phyloP scores from a whole-genome alignment of 2,329 filamentous ascomycete species.

The Diplodia seriata region DNA sequence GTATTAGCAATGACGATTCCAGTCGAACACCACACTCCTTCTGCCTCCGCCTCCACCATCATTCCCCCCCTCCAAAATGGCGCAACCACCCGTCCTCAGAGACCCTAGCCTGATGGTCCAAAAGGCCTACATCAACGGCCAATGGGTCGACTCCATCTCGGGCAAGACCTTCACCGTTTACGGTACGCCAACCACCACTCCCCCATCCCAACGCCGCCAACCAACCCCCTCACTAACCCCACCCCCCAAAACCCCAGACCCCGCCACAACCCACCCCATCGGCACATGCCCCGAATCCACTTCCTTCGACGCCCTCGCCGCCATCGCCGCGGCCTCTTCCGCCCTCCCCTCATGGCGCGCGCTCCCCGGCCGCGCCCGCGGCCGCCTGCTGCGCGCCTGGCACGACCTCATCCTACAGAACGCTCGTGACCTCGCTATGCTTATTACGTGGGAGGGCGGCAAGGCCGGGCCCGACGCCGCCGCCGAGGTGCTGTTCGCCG shows the following conservation, averaged over 20 bases:
- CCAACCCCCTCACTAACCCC: too few relatives aligned
- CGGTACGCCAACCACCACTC: not conserved
- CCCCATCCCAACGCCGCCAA: too few relatives aligned
- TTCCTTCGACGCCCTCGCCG: not conserved
- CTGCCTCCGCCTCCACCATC: too few relatives aligned
- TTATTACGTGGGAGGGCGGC: constrained; percentile 67
- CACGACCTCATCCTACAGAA: constrained; percentile 41
- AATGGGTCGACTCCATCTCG: not conserved
- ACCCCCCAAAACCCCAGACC: too few relatives aligned
- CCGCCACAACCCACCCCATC: not conserved
- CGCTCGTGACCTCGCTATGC: constrained; percentile 39
- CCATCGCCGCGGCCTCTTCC: not conserved
- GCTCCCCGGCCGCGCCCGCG: too few relatives aligned
- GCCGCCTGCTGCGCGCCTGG: constrained; percentile 42
- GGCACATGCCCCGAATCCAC: not conserved
- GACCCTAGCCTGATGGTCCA: not conserved
- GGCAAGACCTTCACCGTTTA: not conserved
- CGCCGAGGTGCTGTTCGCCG: constrained; percentile 38
- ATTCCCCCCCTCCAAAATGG: not conserved
- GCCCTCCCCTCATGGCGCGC: constrained; percentile 1
- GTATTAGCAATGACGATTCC: not conserved
- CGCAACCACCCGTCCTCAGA: not conserved
- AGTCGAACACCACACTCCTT: not conserved
- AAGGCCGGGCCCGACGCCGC: constrained; percentile 68
- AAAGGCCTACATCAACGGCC: not conserved